Evolutionary conservation across 345 rosid species (phyloP), one percentile per base, ranked within the genome.

Genomic region (Sonneratia caseolaris): DNA sequence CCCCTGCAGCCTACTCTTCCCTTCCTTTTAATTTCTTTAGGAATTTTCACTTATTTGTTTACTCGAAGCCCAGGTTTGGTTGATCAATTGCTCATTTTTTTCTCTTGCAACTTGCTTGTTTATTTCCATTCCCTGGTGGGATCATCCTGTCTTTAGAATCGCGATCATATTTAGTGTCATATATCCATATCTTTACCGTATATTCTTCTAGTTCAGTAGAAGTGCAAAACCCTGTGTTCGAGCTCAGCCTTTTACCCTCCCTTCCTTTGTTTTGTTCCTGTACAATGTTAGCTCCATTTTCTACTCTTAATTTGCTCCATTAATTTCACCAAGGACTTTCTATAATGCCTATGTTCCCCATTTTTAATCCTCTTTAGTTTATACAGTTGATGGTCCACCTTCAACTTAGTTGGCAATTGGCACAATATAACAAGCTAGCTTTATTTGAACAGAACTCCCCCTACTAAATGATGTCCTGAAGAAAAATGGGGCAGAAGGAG

Each of bases 401-500:
- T 38, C 36, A n/a, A 74, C 42, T 49, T 24, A 55, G 67, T 43
- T 68, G 42, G n/a, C 49, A 38, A 53, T 43, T 68, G 42, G 16
- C 49, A 68, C 24, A 35, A 66, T 11, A 37, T 11, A 38, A 49
- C 61, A 62, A 64, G 32, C 19, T 42, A 40, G 45, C 47, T 45
- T 75, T 53, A 16, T 65, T 62, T 51, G 24, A 21, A 68, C 95
- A 92, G 96, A 87, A 40, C 83, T 85, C 73, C 88, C 89, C 64
- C 65, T 68, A 68, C 71, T 93, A 74, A 83, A 89, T 75, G 89
- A 84, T 56, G 89, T 93, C 73, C 81, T 93, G 70, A 84, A 86
- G 82, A 93, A 88, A 74, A 87, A 89, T 66, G 86, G 86, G 74
- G 95, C 86, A 37, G 93, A 89, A 73, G 97, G 86, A 37, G 82